Evolutionary conservation across 352 stramenopile species (phyloP), one percentile per base, ranked within the genome.

Genomic region (Pythium folliculosum): DNA sequence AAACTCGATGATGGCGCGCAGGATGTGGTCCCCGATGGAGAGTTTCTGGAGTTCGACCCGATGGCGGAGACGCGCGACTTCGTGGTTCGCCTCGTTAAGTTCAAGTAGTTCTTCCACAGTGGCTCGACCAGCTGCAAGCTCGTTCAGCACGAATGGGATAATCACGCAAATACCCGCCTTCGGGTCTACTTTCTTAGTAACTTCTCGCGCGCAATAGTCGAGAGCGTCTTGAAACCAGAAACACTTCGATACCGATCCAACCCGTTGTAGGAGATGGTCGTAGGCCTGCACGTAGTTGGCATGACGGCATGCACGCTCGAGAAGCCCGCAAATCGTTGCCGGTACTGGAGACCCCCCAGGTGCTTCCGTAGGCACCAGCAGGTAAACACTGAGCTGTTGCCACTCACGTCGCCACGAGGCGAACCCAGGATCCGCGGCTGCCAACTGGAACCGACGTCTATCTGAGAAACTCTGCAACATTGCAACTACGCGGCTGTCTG

Each of bases 331-430:
- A 5, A 88, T 53, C 0, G 66, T 17, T 10, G 60, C 19, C 5
- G 80, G 62, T 4, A 75, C 32, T 1, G 63, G 37, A 12, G n/a
- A 37, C 3, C 32, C 9, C 12, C 37, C 53, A 14, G 37, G 66
- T 22, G 54, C 32, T 38, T 44, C 53, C 3, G 37, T 7, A 8
- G 19, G 7, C 19, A 77, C 45, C 19, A 75, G 25, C 9, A 90
- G 64, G 44, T 81, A 69, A 6, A 77, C 62, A 43, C 77, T 87
- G 5, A 85, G 63, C 60, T 90, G 82, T 8, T 80, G 73, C 82
- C 82, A 90, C 68, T 90, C 77, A n/a, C 82, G 80, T 3, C 79
- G 67, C 80, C 82, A 90, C 1, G 67, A 67, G 9, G 51, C 57
- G 32, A 73, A 73, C 0, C 40, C 59, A 5, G 54, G 30, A n/a